phyloP scores from a whole-genome alignment of 176 grass and related monocot species.

The Eleusine indica region DNA sequence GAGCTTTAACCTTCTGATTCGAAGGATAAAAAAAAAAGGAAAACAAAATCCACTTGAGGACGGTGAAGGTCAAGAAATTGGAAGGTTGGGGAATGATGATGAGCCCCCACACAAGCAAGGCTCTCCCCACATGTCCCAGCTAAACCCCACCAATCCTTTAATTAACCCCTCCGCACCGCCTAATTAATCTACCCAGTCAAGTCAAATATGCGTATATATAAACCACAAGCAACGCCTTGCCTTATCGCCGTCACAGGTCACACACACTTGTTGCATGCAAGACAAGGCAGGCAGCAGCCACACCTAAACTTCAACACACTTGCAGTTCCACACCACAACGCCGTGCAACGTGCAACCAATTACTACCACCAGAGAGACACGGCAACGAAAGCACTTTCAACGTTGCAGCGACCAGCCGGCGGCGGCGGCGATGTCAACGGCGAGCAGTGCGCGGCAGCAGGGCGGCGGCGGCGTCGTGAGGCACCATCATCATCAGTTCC shows the following conservation, averaged over 20 bases:
- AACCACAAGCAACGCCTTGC: not conserved
- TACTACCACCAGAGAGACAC: not conserved
- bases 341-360: constrained; percentile 12
- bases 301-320: not conserved
- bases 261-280: constrained; percentile 13
- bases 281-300: not conserved
- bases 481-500: constrained; percentile 49
- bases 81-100: constrained; percentile 24
- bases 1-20: not conserved
- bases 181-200: not conserved
- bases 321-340: not conserved
- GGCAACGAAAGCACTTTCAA: not conserved
- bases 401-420: not conserved
- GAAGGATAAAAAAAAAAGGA: not conserved
- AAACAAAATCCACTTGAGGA: not conserved
- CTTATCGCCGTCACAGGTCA: not conserved
- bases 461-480: not conserved
- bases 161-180: not conserved
- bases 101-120: not conserved
- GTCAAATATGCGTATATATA: constrained; percentile 34
- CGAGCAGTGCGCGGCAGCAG: not conserved
- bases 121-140: constrained; percentile 31
- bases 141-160: constrained; percentile 29
- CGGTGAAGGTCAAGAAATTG: constrained; percentile 36
- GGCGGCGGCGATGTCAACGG: not conserved